phyloP scores from a whole-genome alignment of 371 early-diverging fungal species.

The Umbelopsis sp. region DNA sequence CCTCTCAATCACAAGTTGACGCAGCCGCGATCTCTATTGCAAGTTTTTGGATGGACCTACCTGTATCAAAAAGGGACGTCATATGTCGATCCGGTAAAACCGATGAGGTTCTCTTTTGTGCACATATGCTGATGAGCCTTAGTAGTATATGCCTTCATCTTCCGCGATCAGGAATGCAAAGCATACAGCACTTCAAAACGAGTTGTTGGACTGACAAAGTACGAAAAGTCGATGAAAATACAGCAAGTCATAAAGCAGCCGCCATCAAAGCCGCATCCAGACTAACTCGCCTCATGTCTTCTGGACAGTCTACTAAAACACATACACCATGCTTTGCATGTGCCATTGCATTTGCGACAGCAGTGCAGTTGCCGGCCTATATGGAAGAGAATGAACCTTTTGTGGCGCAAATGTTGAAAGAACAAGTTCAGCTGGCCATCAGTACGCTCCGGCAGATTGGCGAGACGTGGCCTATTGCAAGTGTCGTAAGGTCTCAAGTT shows the following conservation, averaged over 20 bases:
- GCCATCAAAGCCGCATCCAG: conserved; percentile 3
- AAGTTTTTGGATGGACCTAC: neutral
- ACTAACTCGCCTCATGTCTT: neutral
- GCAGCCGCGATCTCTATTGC: conserved; percentile 1
- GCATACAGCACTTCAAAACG: conserved; percentile 6
- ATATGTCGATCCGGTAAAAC: neutral
- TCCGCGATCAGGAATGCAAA: neutral
- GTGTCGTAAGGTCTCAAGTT: neutral
- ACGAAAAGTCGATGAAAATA: neutral
- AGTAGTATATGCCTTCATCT: conserved; percentile 9
- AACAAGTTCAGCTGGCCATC: neutral
- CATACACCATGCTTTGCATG: conserved; percentile 1
- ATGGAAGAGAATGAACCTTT: neutral
- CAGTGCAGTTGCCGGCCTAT: neutral
- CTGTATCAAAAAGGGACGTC: neutral
- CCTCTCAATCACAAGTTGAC: neutral
- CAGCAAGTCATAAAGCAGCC: conserved; percentile 7
- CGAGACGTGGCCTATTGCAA: neutral
- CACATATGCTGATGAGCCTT: neutral
- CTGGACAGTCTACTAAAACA: neutral
- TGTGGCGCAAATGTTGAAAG: neutral
- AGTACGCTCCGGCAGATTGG: neutral
- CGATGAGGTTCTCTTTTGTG: conserved; percentile 3
- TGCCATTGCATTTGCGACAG: neutral
- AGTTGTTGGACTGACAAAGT: neutral